Percentiles rank a stretch among this genome's conserved stretches.
Conservation (phyloP, 1,284 basidiomycete species). For the Sporisorium iseilematis-ciliati region DNA sequence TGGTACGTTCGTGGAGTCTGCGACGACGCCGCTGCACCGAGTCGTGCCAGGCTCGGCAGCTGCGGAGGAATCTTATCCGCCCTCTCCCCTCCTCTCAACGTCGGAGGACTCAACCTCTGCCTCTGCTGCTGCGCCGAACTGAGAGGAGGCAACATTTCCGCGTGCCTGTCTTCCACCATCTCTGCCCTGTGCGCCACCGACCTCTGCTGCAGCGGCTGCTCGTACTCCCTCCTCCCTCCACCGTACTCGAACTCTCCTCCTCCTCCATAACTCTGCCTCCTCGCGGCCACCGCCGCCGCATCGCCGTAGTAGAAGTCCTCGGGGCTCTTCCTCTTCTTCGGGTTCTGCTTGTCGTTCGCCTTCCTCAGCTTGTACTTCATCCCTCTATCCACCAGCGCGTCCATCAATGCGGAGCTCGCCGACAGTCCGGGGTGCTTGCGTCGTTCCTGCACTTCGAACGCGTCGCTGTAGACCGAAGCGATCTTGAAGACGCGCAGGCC, state of each 20-base stretch:
- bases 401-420: constrained; percentile 32
- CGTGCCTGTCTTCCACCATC: not conserved
- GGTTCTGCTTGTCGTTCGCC: constrained; percentile 28
- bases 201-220: constrained; percentile 13
- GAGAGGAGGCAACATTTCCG: constrained; percentile 25
- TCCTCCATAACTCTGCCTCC: constrained; percentile 31
- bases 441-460: constrained; percentile 46
- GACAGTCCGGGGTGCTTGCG: constrained; percentile 43
- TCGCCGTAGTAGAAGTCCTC: constrained; percentile 43
- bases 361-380: constrained; percentile 53
- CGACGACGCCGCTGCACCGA: not conserved
- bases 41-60: constrained; percentile 31
- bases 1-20: constrained; percentile 5
- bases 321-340: constrained; percentile 47
- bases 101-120: constrained; percentile 16
- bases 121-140: not conserved
- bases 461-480: constrained; percentile 43
- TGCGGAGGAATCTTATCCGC: constrained; percentile 16
- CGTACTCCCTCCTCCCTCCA: constrained; percentile 11
- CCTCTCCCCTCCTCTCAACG: not conserved
- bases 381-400: constrained; percentile 42
- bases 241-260: constrained; percentile 27
- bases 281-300: constrained; percentile 8
- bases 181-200: constrained; percentile 17
- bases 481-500: constrained; percentile 34